A percentile compares a stretch with the other conserved stretches of the same genome.
phyloP scores from a whole-genome alignment of 441 rosid genomes.

The Populus hybrid region DNA sequence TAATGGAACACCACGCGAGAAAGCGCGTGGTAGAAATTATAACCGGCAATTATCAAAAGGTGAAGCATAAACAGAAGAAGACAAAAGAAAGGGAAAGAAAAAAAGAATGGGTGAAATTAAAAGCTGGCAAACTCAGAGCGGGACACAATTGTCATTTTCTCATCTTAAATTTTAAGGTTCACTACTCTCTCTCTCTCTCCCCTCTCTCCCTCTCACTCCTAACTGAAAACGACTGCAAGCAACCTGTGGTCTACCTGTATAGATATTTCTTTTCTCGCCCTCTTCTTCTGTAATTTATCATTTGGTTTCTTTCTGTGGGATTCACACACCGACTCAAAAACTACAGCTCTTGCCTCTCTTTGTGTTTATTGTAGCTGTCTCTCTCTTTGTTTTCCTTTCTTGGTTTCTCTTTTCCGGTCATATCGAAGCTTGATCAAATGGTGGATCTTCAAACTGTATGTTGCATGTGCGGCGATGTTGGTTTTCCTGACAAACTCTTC shows the following conservation, averaged over 20 bases:
- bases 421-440: conserved; percentile 27
- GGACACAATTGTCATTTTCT: conserved; percentile 32
- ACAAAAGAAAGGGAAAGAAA: not conserved
- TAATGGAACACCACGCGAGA: not conserved
- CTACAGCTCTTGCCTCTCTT: not conserved
- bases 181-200: conserved; percentile 14
- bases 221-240: conserved; percentile 74
- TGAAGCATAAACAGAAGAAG: not conserved
- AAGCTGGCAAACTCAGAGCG: not conserved
- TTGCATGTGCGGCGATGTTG: conserved; percentile 99
- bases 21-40: not conserved
- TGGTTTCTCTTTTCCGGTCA: not conserved
- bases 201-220: not conserved
- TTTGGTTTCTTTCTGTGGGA: not conserved
- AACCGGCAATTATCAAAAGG: not conserved
- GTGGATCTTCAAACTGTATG: conserved; percentile 69
- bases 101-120: not conserved
- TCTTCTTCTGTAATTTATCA: not conserved
- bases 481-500: conserved; percentile 93
- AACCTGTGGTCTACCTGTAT: conserved; percentile 56
- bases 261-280: conserved; percentile 4
- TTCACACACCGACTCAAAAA: conserved; percentile 36
- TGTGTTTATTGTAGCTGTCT: not conserved
- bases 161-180: conserved; percentile 42
- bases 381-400: not conserved